Base-by-base conservation (phyloP, 2,329 filamentous ascomycete species). In the Thelonectria discophora region DNA sequence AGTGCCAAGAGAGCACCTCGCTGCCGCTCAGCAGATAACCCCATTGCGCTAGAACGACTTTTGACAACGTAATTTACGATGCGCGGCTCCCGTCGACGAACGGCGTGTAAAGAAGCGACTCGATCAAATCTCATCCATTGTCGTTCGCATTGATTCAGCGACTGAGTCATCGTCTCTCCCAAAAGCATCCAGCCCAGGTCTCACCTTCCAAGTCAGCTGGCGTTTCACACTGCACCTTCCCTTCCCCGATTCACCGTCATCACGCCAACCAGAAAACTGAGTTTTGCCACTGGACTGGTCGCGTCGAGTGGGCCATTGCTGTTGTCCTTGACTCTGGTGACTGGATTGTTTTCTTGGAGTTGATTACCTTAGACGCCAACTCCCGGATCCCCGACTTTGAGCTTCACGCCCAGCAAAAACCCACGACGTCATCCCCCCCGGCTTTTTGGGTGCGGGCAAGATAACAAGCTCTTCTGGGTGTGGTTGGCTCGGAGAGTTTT, bases 141-240 rank as follows among this genome's bases (percentile, higher is more conserved):
- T 43, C 18, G n/a, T 11, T 43, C 51, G 56, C 56, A 59, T 59
- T 59, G 56, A 59, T 10, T 30, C 5, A 30, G 27, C 8, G 27
- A 30, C 27, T 30, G 27, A 30, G 27, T 30, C 27, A 50, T 54
- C 56, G 54, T 59, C 56, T 54, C 56, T 40, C 51, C 39, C 8
- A 20, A 51, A 21, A 32, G 40, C 21, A 24, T 24, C 49, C 49
- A 32, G 17, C 54, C 47, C 21, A 24, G 50, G 55, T 57, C 55
- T 57, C 55, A 57, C 18, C 24, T 57, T 6, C 45, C 39, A 49
- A 24, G 55, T 51, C 55, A 51, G 55, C 51, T 54, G 51, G 34
- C 47, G 56, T 59, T 59, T 54, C 56, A 59, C 43, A 34, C 49
- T 32, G 24, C 37, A 21, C 39, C 42, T 37, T 50, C 56, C 17